Percentiles rank a stretch among this genome's conserved stretches.
Conservation (phyloP, 495 filamentous ascomycete species). For the Penicillium bovifimosum region DNA sequence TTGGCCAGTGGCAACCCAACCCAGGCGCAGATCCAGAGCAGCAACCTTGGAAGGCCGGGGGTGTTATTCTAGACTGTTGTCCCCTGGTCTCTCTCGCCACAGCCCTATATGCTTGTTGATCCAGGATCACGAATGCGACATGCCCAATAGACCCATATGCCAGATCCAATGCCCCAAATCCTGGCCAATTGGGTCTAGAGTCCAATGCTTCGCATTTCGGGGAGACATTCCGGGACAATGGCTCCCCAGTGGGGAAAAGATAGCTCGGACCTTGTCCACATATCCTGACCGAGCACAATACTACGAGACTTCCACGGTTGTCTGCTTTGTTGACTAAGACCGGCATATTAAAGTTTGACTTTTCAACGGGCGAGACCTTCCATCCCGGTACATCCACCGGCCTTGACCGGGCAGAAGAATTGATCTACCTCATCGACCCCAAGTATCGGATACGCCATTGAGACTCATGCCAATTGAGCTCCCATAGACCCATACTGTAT, state of each 20-base stretch:
- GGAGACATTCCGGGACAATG: not conserved
- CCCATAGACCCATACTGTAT: no score
- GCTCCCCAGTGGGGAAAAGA: not conserved
- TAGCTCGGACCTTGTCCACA: not conserved
- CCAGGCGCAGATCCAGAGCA: conserved; percentile 5
- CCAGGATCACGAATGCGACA: conserved; percentile 18
- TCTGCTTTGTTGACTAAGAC: not conserved
- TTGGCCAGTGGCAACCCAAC: conserved; percentile 6
- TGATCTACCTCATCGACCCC: not conserved
- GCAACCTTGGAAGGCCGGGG: not conserved
- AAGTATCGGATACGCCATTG: not conserved
- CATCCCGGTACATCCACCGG: conserved; percentile 8
- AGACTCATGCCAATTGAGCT: not conserved
- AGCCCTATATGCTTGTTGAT: conserved; percentile 18
- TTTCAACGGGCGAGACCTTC: not conserved
- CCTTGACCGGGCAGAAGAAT: not conserved
- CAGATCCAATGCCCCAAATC: not conserved
- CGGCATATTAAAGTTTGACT: conserved; percentile 1
- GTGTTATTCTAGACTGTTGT: conserved; percentile 12
- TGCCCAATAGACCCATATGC: conserved; percentile 6
- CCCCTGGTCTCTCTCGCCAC: conserved; percentile 11
- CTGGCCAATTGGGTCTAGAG: conserved; percentile 2
- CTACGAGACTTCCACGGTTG: not conserved
- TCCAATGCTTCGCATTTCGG: not conserved
- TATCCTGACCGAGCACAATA: not conserved